A percentile compares a stretch with the other conserved stretches of the same genome.
These are phyloP conservation scores for Gaultheria prostrata DNA, from an alignment of 148 eudicot species.

Conservation along the genomic window DNA sequence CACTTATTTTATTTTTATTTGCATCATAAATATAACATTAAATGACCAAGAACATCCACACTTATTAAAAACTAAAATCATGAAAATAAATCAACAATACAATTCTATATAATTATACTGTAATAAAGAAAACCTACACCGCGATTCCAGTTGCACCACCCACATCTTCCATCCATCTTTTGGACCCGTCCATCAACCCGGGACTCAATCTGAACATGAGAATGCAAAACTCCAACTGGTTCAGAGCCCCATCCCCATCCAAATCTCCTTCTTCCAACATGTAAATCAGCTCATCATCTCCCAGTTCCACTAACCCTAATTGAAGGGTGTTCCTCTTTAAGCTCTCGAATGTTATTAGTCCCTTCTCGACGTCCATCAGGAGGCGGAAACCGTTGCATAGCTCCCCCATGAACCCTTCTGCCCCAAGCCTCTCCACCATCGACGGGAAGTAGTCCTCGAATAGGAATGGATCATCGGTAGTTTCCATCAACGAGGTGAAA, in stretches of 20 bases:
- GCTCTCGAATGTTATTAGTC: conserved; percentile 26
- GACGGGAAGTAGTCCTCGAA: conserved; percentile 27
- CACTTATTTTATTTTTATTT: background rate
- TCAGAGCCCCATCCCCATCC: conserved; percentile 26
- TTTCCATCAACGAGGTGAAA: background rate
- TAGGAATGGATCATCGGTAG: conserved; percentile 12
- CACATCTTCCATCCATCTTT: conserved; percentile 16
- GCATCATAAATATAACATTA: background rate
- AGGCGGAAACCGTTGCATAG: conserved; percentile 22
- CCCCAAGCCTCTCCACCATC: conserved; percentile 19
- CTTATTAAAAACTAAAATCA: background rate
- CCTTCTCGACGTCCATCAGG: conserved; percentile 28
- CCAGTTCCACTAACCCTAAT: conserved; percentile 14
- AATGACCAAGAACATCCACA: background rate
- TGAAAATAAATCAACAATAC: background rate
- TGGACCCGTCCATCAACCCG: conserved; percentile 20
- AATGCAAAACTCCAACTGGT: conserved; percentile 24
- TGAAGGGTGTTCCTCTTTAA: conserved; percentile 17
- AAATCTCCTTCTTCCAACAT: conserved; percentile 23
- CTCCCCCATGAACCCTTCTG: conserved; percentile 26
- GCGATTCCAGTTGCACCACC: conserved; percentile 9
- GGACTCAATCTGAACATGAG: conserved; percentile 28
- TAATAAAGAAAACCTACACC: background rate
- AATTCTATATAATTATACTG: too few species aligned
- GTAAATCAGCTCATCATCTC: conserved; percentile 18